These are phyloP conservation scores for Globisporangium emineosum DNA, from an alignment of 352 stramenopile genomes.

Conservation along the genomic window DNA sequence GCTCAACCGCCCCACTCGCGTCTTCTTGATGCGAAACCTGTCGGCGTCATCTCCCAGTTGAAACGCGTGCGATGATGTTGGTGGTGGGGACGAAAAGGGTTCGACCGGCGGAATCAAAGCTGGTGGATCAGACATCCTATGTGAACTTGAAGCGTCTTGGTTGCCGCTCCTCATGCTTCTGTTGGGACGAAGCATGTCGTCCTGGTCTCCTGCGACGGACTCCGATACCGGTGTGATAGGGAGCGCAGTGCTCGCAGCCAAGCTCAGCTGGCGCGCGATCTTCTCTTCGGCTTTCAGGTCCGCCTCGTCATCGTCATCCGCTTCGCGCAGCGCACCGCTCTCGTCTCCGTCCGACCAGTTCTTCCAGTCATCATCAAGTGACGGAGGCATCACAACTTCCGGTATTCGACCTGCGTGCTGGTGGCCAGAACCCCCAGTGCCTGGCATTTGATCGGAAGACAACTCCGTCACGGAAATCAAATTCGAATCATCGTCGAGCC, in stretches of 20 bases:
- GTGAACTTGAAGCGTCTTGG: neutral
- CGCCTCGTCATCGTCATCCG: slow-evolving; percentile 5
- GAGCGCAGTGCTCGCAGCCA: slow-evolving; percentile 14
- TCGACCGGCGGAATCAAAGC: neutral
- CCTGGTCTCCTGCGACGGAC: neutral
- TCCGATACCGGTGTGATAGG: slow-evolving; percentile 6
- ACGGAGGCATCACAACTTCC: slow-evolving; percentile 2
- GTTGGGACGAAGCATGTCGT: neutral
- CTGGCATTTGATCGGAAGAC: neutral
- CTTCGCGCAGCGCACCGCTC: neutral
- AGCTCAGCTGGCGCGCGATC: slow-evolving; percentile 6
- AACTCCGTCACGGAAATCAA: neutral
- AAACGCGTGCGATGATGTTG: neutral
- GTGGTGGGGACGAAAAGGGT: neutral
- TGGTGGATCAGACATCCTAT: neutral
- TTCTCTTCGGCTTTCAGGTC: slow-evolving; percentile 14
- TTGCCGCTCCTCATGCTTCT: neutral
- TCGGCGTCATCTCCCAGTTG: slow-evolving; percentile 1
- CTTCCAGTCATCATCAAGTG: slow-evolving; percentile 22
- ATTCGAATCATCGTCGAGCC: neutral
- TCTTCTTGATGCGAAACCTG: slow-evolving; percentile 18
- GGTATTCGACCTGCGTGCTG: neutral
- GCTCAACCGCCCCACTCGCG: slow-evolving; percentile 10
- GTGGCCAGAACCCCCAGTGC: neutral
- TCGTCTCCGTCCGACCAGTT: slow-evolving; percentile 29